Evolutionary conservation across 2,329 filamentous ascomycete species (phyloP).

Genomic region (Sclerotinia glacialis): DNA sequence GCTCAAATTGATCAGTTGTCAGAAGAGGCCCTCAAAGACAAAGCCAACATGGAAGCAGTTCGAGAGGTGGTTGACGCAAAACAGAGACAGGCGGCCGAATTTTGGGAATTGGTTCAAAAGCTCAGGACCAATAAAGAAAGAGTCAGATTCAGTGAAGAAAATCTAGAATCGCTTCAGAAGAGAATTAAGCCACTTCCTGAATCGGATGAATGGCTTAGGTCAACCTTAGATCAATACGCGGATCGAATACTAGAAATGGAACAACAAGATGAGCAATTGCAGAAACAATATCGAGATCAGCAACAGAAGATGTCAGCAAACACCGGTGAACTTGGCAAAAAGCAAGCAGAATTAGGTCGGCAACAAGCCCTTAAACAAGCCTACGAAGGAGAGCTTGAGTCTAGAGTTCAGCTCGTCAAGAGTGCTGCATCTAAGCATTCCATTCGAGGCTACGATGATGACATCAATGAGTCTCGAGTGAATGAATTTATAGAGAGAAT

Average conservation of each 20-base stretch:
- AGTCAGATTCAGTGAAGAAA: slow-evolving; percentile 65
- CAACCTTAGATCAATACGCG: slow-evolving; percentile 73
- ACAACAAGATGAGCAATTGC: slow-evolving; percentile 61
- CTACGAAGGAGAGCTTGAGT: slow-evolving; percentile 74
- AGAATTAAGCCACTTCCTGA: slow-evolving; percentile 70
- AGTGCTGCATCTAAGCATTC: slow-evolving; percentile 73
- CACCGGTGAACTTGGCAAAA: slow-evolving; percentile 49
- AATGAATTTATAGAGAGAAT: slow-evolving; percentile 75
- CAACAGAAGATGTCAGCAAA: slow-evolving; percentile 47
- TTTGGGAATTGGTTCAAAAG: slow-evolving; percentile 69
- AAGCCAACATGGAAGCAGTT: slow-evolving; percentile 9
- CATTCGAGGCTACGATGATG: slow-evolving; percentile 80
- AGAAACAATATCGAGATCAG: slow-evolving; percentile 64
- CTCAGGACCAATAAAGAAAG: slow-evolving; percentile 74
- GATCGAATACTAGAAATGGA: slow-evolving; percentile 65
- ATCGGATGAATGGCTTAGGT: slow-evolving; percentile 71
- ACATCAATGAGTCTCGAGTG: slow-evolving; percentile 71
- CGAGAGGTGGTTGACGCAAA: slow-evolving; percentile 59
- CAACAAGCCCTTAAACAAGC: slow-evolving; percentile 83
- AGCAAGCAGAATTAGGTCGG: slow-evolving; percentile 67
- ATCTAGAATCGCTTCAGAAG: slow-evolving; percentile 74
- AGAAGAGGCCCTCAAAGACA: slow-evolving; percentile 57
- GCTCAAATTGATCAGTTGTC: slow-evolving; percentile 62
- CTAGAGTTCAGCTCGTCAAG: slow-evolving; percentile 71
- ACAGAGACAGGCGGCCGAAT: slow-evolving; percentile 70